Percentiles rank a stretch among this genome's conserved stretches.
Evolutionary conservation across 1,284 basidiomycete genomes (phyloP).

Genomic region (Apiotrichum montevideense): DNA sequence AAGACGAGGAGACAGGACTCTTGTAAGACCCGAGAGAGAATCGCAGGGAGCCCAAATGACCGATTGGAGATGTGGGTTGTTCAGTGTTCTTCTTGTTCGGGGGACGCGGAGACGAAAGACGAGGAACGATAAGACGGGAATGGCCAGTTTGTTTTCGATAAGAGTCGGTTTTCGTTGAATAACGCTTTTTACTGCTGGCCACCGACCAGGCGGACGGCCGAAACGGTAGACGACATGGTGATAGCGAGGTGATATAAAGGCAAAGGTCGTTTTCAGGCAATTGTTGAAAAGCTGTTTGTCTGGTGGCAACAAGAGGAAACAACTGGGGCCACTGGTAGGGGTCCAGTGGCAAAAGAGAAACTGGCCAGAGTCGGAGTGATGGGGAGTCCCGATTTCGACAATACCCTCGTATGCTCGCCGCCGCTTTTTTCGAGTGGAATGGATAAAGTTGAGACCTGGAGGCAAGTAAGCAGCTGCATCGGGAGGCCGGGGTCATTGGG

Average conservation of each 20-base stretch:
- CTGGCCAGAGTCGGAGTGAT: background rate
- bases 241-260: background rate
- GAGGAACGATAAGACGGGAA: background rate
- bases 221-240: background rate
- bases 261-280: background rate
- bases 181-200: conserved; percentile 1
- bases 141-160: no score
- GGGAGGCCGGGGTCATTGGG: background rate
- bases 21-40: background rate
- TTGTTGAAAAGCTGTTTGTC: no score
- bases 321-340: no score
- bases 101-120: background rate
- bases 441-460: background rate
- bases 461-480: background rate
- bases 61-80: background rate
- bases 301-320: no score
- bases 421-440: background rate
- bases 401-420: background rate
- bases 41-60: background rate
- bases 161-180: no score
- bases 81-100: background rate
- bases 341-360: background rate
- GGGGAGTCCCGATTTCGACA: background rate
- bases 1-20: no score
- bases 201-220: background rate